A percentile compares a stretch with the other conserved stretches of the same genome.
Conservation (phyloP, 768 basidiomycete species). For the Phaeolepiota aurea region DNA sequence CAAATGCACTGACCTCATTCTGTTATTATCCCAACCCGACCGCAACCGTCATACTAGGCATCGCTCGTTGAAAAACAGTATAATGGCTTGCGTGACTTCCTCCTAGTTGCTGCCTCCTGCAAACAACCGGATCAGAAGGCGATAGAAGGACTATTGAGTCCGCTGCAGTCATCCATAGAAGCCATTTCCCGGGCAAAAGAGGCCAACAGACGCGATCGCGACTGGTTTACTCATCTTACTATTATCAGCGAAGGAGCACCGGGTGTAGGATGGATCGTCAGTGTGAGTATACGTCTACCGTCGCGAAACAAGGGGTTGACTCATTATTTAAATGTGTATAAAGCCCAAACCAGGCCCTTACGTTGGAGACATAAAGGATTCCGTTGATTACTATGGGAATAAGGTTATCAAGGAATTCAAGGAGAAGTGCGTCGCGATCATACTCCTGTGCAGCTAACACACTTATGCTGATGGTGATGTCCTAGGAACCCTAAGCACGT, state of each 20-base stretch:
- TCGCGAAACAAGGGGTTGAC: background rate
- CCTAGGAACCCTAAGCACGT: slow-evolving; percentile 75
- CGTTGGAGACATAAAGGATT: slow-evolving; percentile 79
- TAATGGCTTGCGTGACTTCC: slow-evolving; percentile 55
- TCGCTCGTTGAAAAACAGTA: slow-evolving; percentile 60
- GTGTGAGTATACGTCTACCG: slow-evolving; percentile 39
- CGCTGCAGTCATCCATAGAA: slow-evolving; percentile 65
- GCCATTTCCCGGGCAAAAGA: slow-evolving; percentile 80
- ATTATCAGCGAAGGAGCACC: slow-evolving; percentile 78
- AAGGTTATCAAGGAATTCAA: slow-evolving; percentile 89
- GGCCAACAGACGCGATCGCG: slow-evolving; percentile 66
- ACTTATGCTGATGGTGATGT: background rate
- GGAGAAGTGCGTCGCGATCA: slow-evolving; percentile 61
- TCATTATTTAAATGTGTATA: too few relatives aligned
- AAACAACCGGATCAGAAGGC: slow-evolving; percentile 66
- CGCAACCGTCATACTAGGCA: slow-evolving; percentile 35
- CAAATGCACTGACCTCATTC: too few relatives aligned
- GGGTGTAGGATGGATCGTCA: slow-evolving; percentile 80
- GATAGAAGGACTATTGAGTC: slow-evolving; percentile 51
- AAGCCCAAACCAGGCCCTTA: slow-evolving; percentile 76
- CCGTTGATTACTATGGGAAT: slow-evolving; percentile 82
- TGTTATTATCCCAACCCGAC: too few relatives aligned
- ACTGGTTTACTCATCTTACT: slow-evolving; percentile 77
- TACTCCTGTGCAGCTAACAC: background rate
- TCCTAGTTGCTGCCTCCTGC: slow-evolving; percentile 64